phyloP scores from a whole-genome alignment of 768 basidiomycete species.

The Naganishia onofrii region DNA sequence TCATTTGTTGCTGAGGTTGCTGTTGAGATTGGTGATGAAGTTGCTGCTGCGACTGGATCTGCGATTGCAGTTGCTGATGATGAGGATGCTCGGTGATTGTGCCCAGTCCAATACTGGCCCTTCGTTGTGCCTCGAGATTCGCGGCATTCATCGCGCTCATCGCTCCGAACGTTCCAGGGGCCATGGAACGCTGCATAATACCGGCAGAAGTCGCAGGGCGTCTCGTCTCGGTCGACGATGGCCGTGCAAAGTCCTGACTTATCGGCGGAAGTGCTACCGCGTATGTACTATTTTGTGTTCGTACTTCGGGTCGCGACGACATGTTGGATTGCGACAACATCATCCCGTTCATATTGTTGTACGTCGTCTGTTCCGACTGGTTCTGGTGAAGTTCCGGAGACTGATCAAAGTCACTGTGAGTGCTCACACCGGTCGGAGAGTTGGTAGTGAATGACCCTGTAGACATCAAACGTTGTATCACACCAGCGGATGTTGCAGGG shows the following conservation, averaged over 20 bases:
- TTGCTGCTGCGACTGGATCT: not conserved
- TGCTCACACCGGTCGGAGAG: not conserved
- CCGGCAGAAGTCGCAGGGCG: slow-evolving; percentile 50
- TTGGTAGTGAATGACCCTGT: not conserved
- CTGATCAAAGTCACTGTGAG: not conserved
- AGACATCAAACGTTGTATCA: slow-evolving; percentile 33
- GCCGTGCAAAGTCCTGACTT: slow-evolving; percentile 48
- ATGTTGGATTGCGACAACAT: not conserved
- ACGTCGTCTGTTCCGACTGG: slow-evolving; percentile 6
- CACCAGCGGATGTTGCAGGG: slow-evolving; percentile 49
- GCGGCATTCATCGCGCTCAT: not conserved
- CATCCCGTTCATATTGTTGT: slow-evolving; percentile 4
- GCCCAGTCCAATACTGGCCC: slow-evolving; percentile 18
- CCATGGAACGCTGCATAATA: slow-evolving; percentile 35
- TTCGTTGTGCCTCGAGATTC: slow-evolving; percentile 1
- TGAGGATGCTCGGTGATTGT: slow-evolving; percentile 22
- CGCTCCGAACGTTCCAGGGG: slow-evolving; percentile 23
- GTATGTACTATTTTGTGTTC: slow-evolving; percentile 10
- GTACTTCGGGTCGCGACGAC: slow-evolving; percentile 8
- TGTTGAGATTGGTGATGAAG: not conserved
- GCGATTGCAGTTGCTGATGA: not conserved
- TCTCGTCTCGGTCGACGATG: slow-evolving; percentile 41
- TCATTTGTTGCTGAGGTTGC: not conserved
- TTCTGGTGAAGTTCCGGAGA: slow-evolving; percentile 8
- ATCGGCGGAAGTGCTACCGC: slow-evolving; percentile 45